These are phyloP conservation scores for Botryotinia convoluta DNA, from an alignment of 2,329 filamentous ascomycete genomes.

Conservation along the genomic window DNA sequence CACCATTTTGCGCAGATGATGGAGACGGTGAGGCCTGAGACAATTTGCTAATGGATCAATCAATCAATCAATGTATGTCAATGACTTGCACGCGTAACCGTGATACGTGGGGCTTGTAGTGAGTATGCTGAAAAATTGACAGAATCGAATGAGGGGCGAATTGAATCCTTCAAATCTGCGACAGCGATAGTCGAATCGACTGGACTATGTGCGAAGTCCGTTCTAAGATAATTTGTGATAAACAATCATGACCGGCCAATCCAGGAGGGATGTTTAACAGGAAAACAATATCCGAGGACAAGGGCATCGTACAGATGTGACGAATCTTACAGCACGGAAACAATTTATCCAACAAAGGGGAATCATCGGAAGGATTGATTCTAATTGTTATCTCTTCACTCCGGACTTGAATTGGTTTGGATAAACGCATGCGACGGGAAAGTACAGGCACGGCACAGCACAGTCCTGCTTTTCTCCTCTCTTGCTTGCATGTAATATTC, in stretches of 20 bases:
- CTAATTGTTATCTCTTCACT: neutral
- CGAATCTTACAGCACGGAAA: neutral
- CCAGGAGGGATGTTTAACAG: neutral
- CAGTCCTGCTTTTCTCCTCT: constrained; percentile 7
- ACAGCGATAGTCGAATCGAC: constrained; percentile 5
- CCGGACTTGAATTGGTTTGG: neutral
- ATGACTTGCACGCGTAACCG: neutral
- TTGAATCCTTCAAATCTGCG: constrained; percentile 5
- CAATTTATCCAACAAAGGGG: constrained; percentile 4
- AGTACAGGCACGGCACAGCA: constrained; percentile 16
- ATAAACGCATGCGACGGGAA: constrained; percentile 20
- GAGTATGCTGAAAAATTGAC: neutral
- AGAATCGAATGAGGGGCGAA: constrained; percentile 12
- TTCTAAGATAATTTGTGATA: neutral
- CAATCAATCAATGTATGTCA: constrained; percentile 9
- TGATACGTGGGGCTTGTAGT: neutral
- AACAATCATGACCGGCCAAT: neutral
- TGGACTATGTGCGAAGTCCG: neutral
- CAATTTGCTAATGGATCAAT: neutral
- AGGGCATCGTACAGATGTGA: neutral
- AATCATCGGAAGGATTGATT: neutral
- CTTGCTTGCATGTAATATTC: constrained; percentile 13
- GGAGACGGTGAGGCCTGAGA: constrained; percentile 13
- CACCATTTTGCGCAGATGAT: constrained; percentile 2
- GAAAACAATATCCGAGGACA: neutral